Base-by-base conservation (phyloP, 441 rosid genomes). In the Francoa sonchifolia region DNA sequence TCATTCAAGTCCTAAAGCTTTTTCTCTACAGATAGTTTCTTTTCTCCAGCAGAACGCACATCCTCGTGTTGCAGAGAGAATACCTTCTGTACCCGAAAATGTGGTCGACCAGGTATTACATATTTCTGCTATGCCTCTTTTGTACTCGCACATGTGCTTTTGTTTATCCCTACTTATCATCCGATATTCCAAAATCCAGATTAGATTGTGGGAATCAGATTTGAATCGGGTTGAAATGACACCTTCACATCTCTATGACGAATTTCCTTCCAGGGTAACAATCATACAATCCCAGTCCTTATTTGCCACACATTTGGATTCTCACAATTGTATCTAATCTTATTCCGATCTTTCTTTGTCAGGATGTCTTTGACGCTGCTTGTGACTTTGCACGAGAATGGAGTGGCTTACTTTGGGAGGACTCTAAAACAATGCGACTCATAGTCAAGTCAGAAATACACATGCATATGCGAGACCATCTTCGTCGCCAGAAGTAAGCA, bases 161-260 rank as follows among this genome's bases (percentile, higher is more conserved):
- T 40, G 33, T 22, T 31, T 11, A 37, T 34, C 37, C 43, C 42
- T 11, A 29, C 6, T 22, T 29, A 9, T 39, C 29, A 34, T 26
- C 9, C 41, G 18, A 27, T 50, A 8, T 10, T 53, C 39, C 50
- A 25, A 8, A 12, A 52, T 56, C 30, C 69, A 89, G 95, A 82
- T 90, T 59, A 70, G 96, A 67, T 69, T 86, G 50, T 86, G 98
- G 98, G 98, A 90, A 67, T 19, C 83, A 8, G 98, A 90, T 69
- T 54, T 86, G 56, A 82, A 90, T 59, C 72, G 98, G 63, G 87
- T 78, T 29, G 98, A 90, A 71, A 78, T 65, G 77, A 72, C 76
- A 3, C 78, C 72, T 26, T 69, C 87, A 4, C 79, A 90, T 65
- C 59, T 74, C 48, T 82, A 78, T 25, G 93, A 86, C 15, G 98